These are phyloP conservation scores for Aphanomyces invadans DNA, from an alignment of 352 stramenopile species.

Conservation along the genomic window DNA sequence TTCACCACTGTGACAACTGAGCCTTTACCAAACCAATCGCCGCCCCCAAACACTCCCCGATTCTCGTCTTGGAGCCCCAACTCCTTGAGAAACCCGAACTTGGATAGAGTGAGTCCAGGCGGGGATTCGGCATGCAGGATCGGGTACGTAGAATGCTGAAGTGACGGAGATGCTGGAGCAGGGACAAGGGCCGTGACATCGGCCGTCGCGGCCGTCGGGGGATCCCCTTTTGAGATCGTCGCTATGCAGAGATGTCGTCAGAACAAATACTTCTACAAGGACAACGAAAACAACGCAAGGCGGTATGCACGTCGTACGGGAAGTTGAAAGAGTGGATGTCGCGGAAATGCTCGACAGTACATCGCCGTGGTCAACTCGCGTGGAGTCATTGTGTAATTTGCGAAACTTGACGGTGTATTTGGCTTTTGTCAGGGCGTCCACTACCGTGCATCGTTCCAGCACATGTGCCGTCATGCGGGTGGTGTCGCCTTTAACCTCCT, in stretches of 20 bases:
- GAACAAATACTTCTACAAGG: neutral
- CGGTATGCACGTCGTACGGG: neutral
- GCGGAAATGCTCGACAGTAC: too few relatives aligned
- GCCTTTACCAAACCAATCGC: conserved; percentile 81
- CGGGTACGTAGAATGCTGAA: neutral
- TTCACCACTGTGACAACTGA: conserved; percentile 71
- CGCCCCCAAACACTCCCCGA: conserved; percentile 65
- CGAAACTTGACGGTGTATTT: neutral
- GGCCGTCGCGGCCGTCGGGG: too few relatives aligned
- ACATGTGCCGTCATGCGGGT: neutral
- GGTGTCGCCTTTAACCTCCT: conserved; percentile 12
- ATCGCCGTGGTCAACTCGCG: neutral
- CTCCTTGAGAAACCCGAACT: conserved; percentile 68
- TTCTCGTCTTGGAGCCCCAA: conserved; percentile 77
- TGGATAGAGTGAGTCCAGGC: conserved; percentile 22
- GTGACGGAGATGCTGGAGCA: neutral
- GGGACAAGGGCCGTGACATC: neutral
- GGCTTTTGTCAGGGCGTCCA: neutral
- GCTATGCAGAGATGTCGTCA: too few relatives aligned
- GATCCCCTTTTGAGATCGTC: too few relatives aligned
- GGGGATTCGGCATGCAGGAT: neutral
- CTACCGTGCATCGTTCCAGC: neutral
- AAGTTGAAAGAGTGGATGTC: neutral
- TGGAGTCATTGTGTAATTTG: neutral
- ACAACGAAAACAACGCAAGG: neutral